Conservation (phyloP, 2,329 filamentous ascomycete species). For the Aspergillus pseudonomiae region DNA sequence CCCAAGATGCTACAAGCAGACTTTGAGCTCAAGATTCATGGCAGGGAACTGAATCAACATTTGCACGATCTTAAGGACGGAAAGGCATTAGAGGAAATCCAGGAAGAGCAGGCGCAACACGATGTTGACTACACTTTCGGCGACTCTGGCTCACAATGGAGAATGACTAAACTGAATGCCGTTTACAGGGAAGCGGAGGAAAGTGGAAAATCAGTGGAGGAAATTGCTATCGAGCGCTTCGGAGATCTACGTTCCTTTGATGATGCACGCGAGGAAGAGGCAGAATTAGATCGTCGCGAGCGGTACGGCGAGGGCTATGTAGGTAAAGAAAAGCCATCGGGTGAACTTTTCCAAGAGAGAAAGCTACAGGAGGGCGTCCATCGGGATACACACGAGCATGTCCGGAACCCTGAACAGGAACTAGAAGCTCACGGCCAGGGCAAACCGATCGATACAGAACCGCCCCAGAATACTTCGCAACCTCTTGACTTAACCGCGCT, state of each 20-base stretch:
- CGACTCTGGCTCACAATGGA: conserved; percentile 87
- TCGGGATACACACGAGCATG: conserved; percentile 32
- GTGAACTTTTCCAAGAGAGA: conserved; percentile 81
- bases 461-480: conserved; percentile 52
- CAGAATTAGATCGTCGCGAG: conserved; percentile 80
- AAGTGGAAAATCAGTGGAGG: conserved; percentile 71
- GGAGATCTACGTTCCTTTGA: conserved; percentile 84
- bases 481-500: conserved; percentile 74
- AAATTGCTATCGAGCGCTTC: conserved; percentile 80
- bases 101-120: conserved; percentile 57
- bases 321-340: conserved; percentile 82
- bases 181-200: conserved; percentile 81
- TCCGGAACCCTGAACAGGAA: conserved; percentile 39
- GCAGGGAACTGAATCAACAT: conserved; percentile 78
- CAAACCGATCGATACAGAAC: conserved; percentile 59
- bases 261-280: conserved; percentile 87
- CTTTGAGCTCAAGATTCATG: conserved; percentile 72
- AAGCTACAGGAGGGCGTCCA: conserved; percentile 61
- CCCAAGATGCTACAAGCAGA: conserved; percentile 54
- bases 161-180: conserved; percentile 90
- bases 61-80: conserved; percentile 64
- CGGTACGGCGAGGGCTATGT: conserved; percentile 85
- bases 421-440: conserved; percentile 55
- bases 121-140: conserved; percentile 84
- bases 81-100: conserved; percentile 56